Percentiles rank a stretch among this genome's conserved stretches.
Conservation (phyloP, 2,329 filamentous ascomycete species). For the Xylaria sp. region DNA sequence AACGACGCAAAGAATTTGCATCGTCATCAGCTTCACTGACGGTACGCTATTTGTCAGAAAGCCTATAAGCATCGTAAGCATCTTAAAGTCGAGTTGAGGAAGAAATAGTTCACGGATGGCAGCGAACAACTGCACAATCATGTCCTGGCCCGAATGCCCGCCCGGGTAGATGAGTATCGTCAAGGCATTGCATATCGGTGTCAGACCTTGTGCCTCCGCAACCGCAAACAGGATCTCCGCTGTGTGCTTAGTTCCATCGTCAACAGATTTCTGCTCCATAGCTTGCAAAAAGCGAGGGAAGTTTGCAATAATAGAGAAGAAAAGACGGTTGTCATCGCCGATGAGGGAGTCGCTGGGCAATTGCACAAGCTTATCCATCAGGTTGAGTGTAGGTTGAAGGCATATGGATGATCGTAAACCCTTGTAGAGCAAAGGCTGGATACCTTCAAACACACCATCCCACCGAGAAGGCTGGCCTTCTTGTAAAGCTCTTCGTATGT, state of each 20-base stretch:
- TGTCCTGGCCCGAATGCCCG: conserved; percentile 73
- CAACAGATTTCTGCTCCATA: conserved; percentile 68
- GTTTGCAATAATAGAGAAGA: conserved; percentile 90
- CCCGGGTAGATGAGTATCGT: conserved; percentile 71
- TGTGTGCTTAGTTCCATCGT: conserved; percentile 62
- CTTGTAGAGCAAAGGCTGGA: conserved; percentile 88
- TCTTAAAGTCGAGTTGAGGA: conserved; percentile 80
- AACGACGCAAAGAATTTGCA: conserved; percentile 84
- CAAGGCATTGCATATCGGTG: conserved; percentile 70
- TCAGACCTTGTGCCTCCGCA: conserved; percentile 73
- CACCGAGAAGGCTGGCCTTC: conserved; percentile 84
- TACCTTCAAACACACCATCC: conserved; percentile 86
- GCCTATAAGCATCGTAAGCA: conserved; percentile 88
- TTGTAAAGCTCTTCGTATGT: conserved; percentile 71
- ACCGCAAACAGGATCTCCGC: conserved; percentile 74
- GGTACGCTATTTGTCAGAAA: conserved; percentile 85
- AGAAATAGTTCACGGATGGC: conserved; percentile 81
- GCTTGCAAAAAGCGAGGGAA: conserved; percentile 82
- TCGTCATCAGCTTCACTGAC: conserved; percentile 92
- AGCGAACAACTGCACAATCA: conserved; percentile 73
- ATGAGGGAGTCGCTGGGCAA: conserved; percentile 81
- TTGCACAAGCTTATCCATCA: conserved; percentile 78
- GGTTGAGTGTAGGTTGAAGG: conserved; percentile 75
- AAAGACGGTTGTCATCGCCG: conserved; percentile 79
- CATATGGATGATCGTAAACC: conserved; percentile 86